Base-by-base conservation (phyloP, 2,329 filamentous ascomycete genomes). In the Malbranchea cinnamomea region DNA sequence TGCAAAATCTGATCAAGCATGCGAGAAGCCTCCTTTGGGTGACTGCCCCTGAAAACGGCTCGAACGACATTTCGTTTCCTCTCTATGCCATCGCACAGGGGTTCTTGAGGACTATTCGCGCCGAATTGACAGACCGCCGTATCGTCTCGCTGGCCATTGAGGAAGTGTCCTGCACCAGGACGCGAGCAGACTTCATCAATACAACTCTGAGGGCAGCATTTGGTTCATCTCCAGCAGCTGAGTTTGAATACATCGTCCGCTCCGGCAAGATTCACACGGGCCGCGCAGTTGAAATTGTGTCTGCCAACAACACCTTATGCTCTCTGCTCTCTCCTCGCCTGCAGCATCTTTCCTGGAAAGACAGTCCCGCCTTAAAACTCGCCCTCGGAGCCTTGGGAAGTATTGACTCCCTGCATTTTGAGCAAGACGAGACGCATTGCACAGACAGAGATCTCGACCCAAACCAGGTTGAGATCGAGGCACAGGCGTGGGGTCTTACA, bases 1-100 rank as follows among this genome's bases (percentile, higher is more conserved):
- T 50, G 24, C 43, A 41, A 5, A 38, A 41, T 8, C 21, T 50
- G 4, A 33, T 52, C 19, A 34, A 41, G 9, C 41, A 32, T 5
- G 35, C 31, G 31, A 34, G 33, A 26, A 34, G 36, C 1, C 31
- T 56, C 6, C 34, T 56, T 4, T 56, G 53, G 53, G 34, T 56
- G 12, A 54, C 50, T 7, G 5, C 29, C n/a, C 14, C 22, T 18
- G 8, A 17, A 9, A 35, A 28, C 18, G 21, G 23, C 8, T 6
- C 19, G 5, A 13, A 35, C 23, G 26, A 26, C 15, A 5, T 26
- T n/a, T n/a, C 26, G 2, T 22, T 22, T 10, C 36, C 38, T 9
- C n/a, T 33, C 6, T 30, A 35, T 15, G 22, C 17, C 12, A 20
- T 31, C 6, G 25, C 14, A 2, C 28, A 34, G 6, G 39, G 39